Base-by-base conservation (phyloP, 2,329 filamentous ascomycete species). In the Cephalotrichum gorgonifer region DNA sequence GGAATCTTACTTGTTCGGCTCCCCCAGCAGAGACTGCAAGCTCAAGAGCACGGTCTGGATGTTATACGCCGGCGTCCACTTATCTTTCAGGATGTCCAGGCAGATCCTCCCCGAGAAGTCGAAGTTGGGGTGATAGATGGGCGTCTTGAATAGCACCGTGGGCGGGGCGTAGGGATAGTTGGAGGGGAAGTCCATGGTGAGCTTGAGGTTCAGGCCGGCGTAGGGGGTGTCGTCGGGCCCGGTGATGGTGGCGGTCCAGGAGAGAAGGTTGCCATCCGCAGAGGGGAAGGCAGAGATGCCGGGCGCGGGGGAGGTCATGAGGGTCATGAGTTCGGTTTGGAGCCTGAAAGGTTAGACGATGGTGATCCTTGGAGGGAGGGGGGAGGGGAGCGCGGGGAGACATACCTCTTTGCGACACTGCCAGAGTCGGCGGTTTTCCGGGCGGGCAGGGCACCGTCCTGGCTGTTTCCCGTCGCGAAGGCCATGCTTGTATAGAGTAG, bases 51-150 rank as follows among this genome's bases (percentile, higher is more conserved):
- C 88, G 43, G 86, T 95, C 67, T 94, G 88, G 53, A 95, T 89
- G 62, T 97, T 97, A 76, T 96, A 94, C 41, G 94, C 90, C 17
- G 93, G 89, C 52, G 89, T 95, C 93, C 93, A 98, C 73, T 96
- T 96, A 68, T 97, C 93, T 76, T 96, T 97, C 55, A 98, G 76
- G 57, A 98, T 98, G 62, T 98, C 94, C 53, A 98, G 76, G 66
- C 93, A 98, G 68, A 98, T 98, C 50, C 93, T 81, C 38, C 93
- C 93, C 3, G 86, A 90, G 72, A 98, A 96, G 71, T 98, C 93
- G 58, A 98, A 88, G 60, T 98, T 98, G 48, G 93, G 93, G 68
- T 98, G 93, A 75, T 97, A 98, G 69, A 98, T 96, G 33, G 93
- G 93, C 6, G 94, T 98, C 74, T 90, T 95, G 81, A 96, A 98